Percentiles rank a stretch among this genome's conserved stretches.
These are phyloP conservation scores for Moesziomyces parantarcticus DNA, from an alignment of 1,284 basidiomycete species.

Conservation along the genomic window DNA sequence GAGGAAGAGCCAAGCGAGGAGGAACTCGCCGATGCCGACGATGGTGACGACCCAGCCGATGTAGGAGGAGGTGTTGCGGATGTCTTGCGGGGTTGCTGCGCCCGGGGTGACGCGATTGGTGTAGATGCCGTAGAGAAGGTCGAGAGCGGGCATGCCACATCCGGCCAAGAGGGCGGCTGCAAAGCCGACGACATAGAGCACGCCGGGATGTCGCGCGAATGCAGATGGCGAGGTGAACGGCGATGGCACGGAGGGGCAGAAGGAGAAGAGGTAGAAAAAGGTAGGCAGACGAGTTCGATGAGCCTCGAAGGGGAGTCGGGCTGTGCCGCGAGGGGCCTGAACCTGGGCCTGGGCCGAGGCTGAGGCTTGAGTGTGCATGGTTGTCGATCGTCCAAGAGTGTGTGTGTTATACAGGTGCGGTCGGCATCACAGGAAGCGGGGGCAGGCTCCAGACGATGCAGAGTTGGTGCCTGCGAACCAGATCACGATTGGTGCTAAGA, in stretches of 20 bases:
- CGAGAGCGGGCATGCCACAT: conserved; percentile 52
- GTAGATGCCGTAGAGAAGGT: conserved; percentile 64
- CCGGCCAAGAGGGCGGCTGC: conserved; percentile 52
- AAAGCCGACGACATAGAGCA: conserved; percentile 56
- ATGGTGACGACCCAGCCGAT: conserved; percentile 67
- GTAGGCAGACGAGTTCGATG: conserved; percentile 39
- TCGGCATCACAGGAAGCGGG: neutral
- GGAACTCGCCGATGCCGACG: conserved; percentile 61
- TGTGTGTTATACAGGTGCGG: neutral
- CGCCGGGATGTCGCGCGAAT: conserved; percentile 54
- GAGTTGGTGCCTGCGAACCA: no score
- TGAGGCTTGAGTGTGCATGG: conserved; percentile 5
- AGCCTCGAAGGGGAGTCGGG: conserved; percentile 34
- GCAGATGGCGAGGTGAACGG: conserved; percentile 27
- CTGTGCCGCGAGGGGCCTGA: conserved; percentile 10
- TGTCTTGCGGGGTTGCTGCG: conserved; percentile 26
- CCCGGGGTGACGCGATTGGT: conserved; percentile 52
- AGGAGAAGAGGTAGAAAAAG: conserved; percentile 60
- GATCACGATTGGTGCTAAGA: no score
- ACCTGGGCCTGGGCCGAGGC: no score
- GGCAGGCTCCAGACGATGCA: no score
- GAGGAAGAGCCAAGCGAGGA: conserved; percentile 64
- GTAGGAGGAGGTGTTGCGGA: conserved; percentile 48
- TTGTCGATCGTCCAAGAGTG: conserved; percentile 1
- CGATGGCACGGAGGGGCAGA: conserved; percentile 43